phyloP scores from a whole-genome alignment of 306 rosid species.

The Sphenostylis stenocarpa region DNA sequence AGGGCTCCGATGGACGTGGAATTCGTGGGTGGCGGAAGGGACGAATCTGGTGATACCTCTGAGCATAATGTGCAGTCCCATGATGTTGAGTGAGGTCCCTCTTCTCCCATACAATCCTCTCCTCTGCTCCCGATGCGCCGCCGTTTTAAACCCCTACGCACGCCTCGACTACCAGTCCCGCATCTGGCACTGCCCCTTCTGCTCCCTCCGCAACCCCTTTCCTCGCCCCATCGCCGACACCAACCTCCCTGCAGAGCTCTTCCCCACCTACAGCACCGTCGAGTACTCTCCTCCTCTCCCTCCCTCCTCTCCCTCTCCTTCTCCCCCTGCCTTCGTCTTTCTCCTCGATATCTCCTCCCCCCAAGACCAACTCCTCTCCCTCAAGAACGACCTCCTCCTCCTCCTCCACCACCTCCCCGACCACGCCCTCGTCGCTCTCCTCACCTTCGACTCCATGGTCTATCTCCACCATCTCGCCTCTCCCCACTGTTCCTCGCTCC shows the following conservation, averaged over 20 bases:
- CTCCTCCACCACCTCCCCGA: constrained; percentile 67
- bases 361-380: constrained; percentile 59
- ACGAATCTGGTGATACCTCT: constrained; percentile 61
- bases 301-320: background rate
- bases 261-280: constrained; percentile 82
- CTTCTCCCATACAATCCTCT: constrained; percentile 80
- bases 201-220: constrained; percentile 60
- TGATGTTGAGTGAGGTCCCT: constrained; percentile 73
- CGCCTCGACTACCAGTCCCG: constrained; percentile 83
- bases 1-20: constrained; percentile 97
- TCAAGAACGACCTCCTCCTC: constrained; percentile 64
- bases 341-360: constrained; percentile 59
- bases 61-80: constrained; percentile 74
- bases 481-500: constrained; percentile 60
- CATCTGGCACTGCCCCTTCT: constrained; percentile 88
- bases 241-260: constrained; percentile 90
- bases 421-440: constrained; percentile 55
- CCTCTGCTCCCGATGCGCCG: constrained; percentile 60
- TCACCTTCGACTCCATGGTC: constrained; percentile 83
- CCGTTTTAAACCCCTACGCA: constrained; percentile 86
- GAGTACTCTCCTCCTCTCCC: constrained; percentile 41
- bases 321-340: constrained; percentile 54
- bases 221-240: constrained; percentile 80
- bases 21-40: constrained; percentile 76
- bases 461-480: constrained; percentile 63